Evolutionary conservation across 345 rosid genomes (phyloP).

Genomic region (Bretschneidera sinensis): DNA sequence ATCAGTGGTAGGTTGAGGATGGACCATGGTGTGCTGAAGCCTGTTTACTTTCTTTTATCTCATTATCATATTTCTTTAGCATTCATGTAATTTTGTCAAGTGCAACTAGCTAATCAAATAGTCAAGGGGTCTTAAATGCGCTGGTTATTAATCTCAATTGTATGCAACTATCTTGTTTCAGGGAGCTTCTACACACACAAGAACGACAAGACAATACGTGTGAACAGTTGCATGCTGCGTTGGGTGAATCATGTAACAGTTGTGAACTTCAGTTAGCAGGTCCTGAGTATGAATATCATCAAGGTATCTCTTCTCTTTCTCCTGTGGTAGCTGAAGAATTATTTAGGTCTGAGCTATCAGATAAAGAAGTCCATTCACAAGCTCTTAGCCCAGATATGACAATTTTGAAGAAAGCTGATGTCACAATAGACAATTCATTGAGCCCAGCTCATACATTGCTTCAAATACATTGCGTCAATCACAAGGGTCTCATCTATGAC

Average conservation of each 20-base stretch:
- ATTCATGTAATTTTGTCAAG: background rate
- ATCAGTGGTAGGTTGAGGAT: too few species aligned
- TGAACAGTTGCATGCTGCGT: constrained; percentile 55
- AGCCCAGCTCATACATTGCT: constrained; percentile 79
- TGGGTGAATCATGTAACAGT: constrained; percentile 71
- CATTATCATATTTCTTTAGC: background rate
- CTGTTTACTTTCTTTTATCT: background rate
- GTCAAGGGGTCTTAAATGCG: background rate
- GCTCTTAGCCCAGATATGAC: constrained; percentile 60
- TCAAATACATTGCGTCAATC: constrained; percentile 63
- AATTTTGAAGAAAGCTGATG: constrained; percentile 45
- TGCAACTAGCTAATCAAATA: background rate
- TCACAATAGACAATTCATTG: constrained; percentile 62
- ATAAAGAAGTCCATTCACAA: constrained; percentile 44
- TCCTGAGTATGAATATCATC: constrained; percentile 56
- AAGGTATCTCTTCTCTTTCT: constrained; percentile 50
- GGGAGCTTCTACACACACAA: constrained; percentile 72
- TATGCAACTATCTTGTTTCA: constrained; percentile 18
- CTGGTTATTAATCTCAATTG: constrained; percentile 11
- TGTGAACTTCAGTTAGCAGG: constrained; percentile 74
- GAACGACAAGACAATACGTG: constrained; percentile 50
- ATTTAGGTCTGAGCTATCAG: constrained; percentile 41
- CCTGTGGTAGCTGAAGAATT: constrained; percentile 53
- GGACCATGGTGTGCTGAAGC: too few species aligned
- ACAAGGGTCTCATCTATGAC: constrained; percentile 79